These are phyloP conservation scores for Trametopsis cervina DNA, from an alignment of 768 basidiomycete genomes.

Conservation along the genomic window DNA sequence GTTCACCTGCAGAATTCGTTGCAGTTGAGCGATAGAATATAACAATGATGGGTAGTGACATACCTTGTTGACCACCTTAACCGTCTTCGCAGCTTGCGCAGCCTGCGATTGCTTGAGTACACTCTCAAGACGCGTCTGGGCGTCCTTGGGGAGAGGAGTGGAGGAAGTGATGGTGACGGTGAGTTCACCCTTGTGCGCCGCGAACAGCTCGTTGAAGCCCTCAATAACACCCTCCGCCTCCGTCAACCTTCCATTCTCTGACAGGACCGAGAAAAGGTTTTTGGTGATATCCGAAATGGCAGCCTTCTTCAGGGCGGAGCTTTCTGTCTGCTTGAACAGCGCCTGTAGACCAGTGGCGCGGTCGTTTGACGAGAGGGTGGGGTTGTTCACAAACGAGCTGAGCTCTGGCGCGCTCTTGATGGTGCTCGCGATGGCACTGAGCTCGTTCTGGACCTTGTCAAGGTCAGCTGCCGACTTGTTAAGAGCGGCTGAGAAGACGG, in stretches of 20 bases:
- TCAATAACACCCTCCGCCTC: slow-evolving; percentile 84
- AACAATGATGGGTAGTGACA: slow-evolving; percentile 19
- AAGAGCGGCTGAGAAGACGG: slow-evolving; percentile 75
- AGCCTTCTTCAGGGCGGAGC: slow-evolving; percentile 58
- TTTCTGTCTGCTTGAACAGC: slow-evolving; percentile 64
- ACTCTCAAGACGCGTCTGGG: slow-evolving; percentile 73
- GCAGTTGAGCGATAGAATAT: background rate
- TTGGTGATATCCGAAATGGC: slow-evolving; percentile 80
- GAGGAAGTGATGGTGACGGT: slow-evolving; percentile 91
- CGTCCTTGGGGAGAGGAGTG: slow-evolving; percentile 67
- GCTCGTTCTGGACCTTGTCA: slow-evolving; percentile 81
- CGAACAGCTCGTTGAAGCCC: slow-evolving; percentile 85
- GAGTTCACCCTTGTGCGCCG: slow-evolving; percentile 88
- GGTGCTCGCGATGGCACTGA: slow-evolving; percentile 60
- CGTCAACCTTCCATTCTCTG: slow-evolving; percentile 86
- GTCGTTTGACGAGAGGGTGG: slow-evolving; percentile 80
- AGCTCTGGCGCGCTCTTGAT: slow-evolving; percentile 63
- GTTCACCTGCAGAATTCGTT: too few relatives aligned
- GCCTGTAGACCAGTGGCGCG: slow-evolving; percentile 59
- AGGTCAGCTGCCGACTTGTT: slow-evolving; percentile 78
- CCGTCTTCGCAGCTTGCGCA: slow-evolving; percentile 77
- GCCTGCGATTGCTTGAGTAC: slow-evolving; percentile 81
- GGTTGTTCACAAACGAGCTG: slow-evolving; percentile 75
- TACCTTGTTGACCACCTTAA: slow-evolving; percentile 92
- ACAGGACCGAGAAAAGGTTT: slow-evolving; percentile 85